These are phyloP conservation scores for Fraxinus nigra DNA, from an alignment of 305 asterid genomes.

Conservation along the genomic window DNA sequence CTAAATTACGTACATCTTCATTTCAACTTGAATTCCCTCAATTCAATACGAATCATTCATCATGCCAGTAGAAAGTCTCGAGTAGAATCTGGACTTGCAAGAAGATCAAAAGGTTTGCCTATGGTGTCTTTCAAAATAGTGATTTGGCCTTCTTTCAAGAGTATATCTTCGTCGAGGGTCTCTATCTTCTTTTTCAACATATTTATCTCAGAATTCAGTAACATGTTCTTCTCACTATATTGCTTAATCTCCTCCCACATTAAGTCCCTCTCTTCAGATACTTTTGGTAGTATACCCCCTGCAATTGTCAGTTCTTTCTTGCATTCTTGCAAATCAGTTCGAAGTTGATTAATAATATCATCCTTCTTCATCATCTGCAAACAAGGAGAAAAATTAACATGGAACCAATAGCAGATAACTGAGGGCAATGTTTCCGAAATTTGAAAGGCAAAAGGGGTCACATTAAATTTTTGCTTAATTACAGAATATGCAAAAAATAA, in stretches of 20 bases:
- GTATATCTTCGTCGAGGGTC: conserved; percentile 80
- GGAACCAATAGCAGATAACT: neutral
- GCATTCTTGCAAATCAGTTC: conserved; percentile 74
- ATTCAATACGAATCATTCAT: conserved; percentile 25
- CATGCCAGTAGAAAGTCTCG: conserved; percentile 49
- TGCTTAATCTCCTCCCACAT: conserved; percentile 90
- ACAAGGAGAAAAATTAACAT: neutral
- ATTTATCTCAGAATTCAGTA: conserved; percentile 59
- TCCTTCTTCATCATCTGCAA: conserved; percentile 77
- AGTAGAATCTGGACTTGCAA: conserved; percentile 61
- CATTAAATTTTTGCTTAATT: neutral
- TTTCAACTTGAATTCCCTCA: neutral
- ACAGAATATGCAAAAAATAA: neutral
- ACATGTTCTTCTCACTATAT: conserved; percentile 73
- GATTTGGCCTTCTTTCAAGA: conserved; percentile 93
- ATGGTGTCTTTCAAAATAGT: conserved; percentile 76
- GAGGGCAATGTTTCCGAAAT: neutral
- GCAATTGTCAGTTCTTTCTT: conserved; percentile 61
- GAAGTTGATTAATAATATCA: conserved; percentile 66
- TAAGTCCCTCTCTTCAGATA: conserved; percentile 80
- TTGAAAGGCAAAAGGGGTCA: neutral
- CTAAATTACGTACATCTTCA: neutral
- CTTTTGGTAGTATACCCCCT: conserved; percentile 78
- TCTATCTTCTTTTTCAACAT: conserved; percentile 77
- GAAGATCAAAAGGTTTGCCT: conserved; percentile 73